phyloP scores from a whole-genome alignment of 176 grass and related monocot species.

The Lolium multiflorum region DNA sequence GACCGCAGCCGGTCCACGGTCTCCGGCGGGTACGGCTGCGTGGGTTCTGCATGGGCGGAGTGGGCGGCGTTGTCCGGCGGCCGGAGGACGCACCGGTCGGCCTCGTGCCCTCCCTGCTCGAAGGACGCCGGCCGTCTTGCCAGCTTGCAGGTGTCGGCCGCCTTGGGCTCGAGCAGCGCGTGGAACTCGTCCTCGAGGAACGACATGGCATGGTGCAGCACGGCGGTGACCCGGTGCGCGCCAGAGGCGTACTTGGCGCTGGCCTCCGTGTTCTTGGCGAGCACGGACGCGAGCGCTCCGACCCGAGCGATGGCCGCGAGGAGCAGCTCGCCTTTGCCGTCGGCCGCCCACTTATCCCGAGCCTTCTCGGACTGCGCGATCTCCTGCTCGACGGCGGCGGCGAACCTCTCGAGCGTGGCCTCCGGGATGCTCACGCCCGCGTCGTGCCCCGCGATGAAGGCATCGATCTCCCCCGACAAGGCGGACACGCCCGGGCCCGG shows the following conservation, averaged over 20 bases:
- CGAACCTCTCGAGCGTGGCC: constrained; percentile 55
- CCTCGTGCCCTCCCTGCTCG: constrained; percentile 49
- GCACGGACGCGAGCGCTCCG: constrained; percentile 44
- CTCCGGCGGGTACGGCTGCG: constrained; percentile 44
- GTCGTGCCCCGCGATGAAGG: constrained; percentile 48
- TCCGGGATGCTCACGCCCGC: constrained; percentile 36
- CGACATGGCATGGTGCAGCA: constrained; percentile 77
- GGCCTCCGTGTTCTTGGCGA: constrained; percentile 35
- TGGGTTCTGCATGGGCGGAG: neutral
- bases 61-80: neutral
- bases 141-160: neutral
- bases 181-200: constrained; percentile 94
- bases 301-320: constrained; percentile 54
- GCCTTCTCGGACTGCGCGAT: constrained; percentile 41
- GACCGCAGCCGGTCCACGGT: constrained; percentile 55
- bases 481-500: constrained; percentile 52
- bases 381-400: constrained; percentile 57
- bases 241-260: constrained; percentile 35
- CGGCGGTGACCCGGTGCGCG: constrained; percentile 54
- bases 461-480: constrained; percentile 71
- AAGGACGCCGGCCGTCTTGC: constrained; percentile 42
- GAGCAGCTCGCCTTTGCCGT: constrained; percentile 45
- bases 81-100: constrained; percentile 58
- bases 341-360: constrained; percentile 55
- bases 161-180: constrained; percentile 55